Conservation (phyloP, 306 rosid genomes). For the Lagenaria siceraria region DNA sequence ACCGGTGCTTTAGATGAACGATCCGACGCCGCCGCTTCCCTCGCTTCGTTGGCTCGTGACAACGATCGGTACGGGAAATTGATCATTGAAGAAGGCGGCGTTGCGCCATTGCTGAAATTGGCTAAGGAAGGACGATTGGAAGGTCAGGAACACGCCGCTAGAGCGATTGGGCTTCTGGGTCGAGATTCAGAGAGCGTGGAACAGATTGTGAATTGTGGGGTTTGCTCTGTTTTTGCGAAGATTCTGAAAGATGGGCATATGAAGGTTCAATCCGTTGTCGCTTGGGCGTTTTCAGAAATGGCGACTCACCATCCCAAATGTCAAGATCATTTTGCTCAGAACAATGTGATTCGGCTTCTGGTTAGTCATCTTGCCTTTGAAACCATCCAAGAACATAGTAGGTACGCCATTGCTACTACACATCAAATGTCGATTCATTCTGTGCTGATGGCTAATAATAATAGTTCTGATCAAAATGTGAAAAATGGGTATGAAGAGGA, state of each 20-base stretch:
- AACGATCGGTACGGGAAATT: conserved; percentile 58
- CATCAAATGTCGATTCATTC: conserved; percentile 47
- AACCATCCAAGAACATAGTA: conserved; percentile 70
- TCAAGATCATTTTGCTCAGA: conserved; percentile 63
- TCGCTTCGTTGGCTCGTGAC: conserved; percentile 59
- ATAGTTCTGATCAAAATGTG: neutral
- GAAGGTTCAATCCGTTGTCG: conserved; percentile 53
- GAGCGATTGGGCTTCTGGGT: conserved; percentile 57
- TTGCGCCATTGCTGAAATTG: conserved; percentile 38
- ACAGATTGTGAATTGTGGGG: conserved; percentile 50
- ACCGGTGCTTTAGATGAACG: conserved; percentile 43
- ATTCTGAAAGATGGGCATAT: conserved; percentile 67
- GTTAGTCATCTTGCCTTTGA: conserved; percentile 74
- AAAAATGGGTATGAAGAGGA: neutral
- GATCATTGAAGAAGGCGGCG: conserved; percentile 65
- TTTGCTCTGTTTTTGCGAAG: conserved; percentile 46
- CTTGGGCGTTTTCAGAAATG: conserved; percentile 60
- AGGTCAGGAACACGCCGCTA: conserved; percentile 55
- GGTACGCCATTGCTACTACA: conserved; percentile 31
- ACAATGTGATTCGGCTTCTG: conserved; percentile 50
- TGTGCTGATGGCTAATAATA: conserved; percentile 30
- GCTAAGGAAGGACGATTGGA: conserved; percentile 48
- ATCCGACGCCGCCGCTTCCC: conserved; percentile 59
- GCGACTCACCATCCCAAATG: conserved; percentile 57
- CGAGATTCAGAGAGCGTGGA: conserved; percentile 59